Percentiles rank a stretch among this genome's conserved stretches.
Evolutionary conservation across 352 stramenopile genomes (phyloP).

Genomic region (Phytophthora niederhauseri): DNA sequence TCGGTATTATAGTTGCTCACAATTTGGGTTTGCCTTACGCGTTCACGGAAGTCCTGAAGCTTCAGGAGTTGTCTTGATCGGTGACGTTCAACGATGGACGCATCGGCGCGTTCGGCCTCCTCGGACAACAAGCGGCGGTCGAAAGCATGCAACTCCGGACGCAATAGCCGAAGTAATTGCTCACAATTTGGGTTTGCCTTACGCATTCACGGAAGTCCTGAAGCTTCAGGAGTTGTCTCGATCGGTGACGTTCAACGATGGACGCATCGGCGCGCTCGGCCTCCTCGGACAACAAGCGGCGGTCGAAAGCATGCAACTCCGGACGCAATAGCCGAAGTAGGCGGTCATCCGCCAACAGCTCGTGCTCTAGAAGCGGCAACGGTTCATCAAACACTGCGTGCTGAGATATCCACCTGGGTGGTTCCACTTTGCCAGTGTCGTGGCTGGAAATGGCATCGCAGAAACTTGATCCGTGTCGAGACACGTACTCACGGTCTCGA

Average conservation of each 20-base stretch:
- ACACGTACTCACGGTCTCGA: conserved; percentile 56
- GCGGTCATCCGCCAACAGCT: conserved; percentile 59
- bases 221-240: too few relatives aligned
- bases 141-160: conserved; percentile 65
- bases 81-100: conserved; percentile 56
- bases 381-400: conserved; percentile 65
- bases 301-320: conserved; percentile 66
- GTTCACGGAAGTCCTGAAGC: conserved; percentile 70
- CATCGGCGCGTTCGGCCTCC: conserved; percentile 41
- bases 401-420: conserved; percentile 29
- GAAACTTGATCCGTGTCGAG: conserved; percentile 53
- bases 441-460: conserved; percentile 31
- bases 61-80: conserved; percentile 52
- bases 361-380: conserved; percentile 65
- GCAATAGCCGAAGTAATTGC: conserved; percentile 66
- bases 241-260: conserved; percentile 57
- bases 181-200: too few relatives aligned
- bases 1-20: conserved; percentile 32
- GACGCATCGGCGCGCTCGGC: conserved; percentile 39
- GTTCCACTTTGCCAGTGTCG: conserved; percentile 29
- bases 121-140: conserved; percentile 55
- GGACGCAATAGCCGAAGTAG: conserved; percentile 70
- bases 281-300: conserved; percentile 47
- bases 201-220: too few relatives aligned
- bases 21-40: conserved; percentile 43